Percentiles rank a stretch among this genome's conserved stretches.
Evolutionary conservation across 2,329 filamentous ascomycete species (phyloP).

Genomic region (Aureobasidium namibiae): DNA sequence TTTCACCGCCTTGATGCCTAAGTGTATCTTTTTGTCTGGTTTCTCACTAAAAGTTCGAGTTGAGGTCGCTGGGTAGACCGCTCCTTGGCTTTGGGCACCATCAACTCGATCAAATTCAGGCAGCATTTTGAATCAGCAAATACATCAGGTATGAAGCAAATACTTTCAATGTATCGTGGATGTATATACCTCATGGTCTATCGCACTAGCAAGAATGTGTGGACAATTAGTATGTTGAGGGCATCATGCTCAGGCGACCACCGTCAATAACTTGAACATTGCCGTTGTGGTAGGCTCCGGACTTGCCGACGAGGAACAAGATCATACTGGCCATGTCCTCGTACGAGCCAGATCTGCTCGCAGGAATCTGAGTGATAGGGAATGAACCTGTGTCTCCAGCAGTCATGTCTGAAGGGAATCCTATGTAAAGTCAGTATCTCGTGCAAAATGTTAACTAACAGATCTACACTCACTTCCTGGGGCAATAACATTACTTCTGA

Average conservation of each 20-base stretch:
- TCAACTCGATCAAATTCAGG: not conserved
- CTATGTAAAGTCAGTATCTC: constrained; percentile 4
- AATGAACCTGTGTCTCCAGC: constrained; percentile 25
- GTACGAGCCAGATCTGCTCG: constrained; percentile 26
- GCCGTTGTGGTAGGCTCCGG: constrained; percentile 48
- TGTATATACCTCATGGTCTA: not conserved
- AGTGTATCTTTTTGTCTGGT: not conserved
- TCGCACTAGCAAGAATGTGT: not conserved
- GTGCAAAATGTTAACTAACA: not conserved
- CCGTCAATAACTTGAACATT: constrained; percentile 42
- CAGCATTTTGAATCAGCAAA: not conserved
- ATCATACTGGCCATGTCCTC: constrained; percentile 44
- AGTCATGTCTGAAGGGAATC: constrained; percentile 39
- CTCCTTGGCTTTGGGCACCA: constrained; percentile 5
- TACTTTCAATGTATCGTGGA: not conserved
- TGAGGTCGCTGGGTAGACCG: constrained; percentile 4
- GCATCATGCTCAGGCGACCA: constrained; percentile 22
- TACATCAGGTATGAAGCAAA: not conserved
- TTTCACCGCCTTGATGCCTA: constrained; percentile 5
- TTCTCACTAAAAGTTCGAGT: not conserved
- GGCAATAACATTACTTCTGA: constrained; percentile 39
- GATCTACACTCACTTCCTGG: constrained; percentile 26
- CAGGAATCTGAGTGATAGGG: constrained; percentile 29
- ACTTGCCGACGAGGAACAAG: constrained; percentile 43
- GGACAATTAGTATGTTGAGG: constrained; percentile 14